These are phyloP conservation scores for Populus deltoides DNA, from an alignment of 345 rosid species.

Conservation along the genomic window DNA sequence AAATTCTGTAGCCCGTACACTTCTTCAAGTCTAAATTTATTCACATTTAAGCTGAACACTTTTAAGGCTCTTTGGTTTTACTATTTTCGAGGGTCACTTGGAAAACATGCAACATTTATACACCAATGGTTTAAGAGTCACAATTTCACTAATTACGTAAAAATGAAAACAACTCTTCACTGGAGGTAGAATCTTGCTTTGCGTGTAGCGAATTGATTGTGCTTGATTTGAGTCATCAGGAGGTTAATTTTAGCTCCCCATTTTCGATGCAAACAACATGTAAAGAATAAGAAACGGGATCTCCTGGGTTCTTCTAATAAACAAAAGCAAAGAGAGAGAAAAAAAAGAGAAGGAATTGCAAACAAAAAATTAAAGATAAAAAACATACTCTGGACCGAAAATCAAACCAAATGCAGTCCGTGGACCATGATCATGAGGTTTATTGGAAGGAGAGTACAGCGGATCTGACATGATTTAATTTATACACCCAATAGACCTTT, in stretches of 20 bases:
- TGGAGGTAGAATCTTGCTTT: neutral
- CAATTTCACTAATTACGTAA: neutral
- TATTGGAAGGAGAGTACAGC: neutral
- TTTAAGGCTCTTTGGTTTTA: neutral
- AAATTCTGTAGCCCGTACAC: neutral
- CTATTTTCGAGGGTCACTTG: neutral
- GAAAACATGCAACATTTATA: neutral
- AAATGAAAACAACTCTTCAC: neutral
- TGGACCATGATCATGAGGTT: slow-evolving; percentile 4
- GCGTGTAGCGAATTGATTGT: neutral
- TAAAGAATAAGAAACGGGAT: neutral
- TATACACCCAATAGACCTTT: neutral
- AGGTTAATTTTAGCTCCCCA: neutral
- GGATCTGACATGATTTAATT: slow-evolving; percentile 10
- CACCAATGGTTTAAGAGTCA: neutral
- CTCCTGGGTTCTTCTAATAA: no score
- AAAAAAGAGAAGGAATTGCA: neutral
- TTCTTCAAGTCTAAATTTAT: neutral
- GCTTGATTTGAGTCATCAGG: neutral
- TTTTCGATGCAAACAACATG: neutral
- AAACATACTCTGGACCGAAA: slow-evolving; percentile 17
- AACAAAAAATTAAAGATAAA: neutral
- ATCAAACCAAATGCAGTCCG: slow-evolving; percentile 1
- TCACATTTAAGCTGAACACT: neutral
- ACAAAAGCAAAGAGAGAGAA: neutral